phyloP scores from a whole-genome alignment of 768 basidiomycete genomes.

The Pleurotus tuber-regium region DNA sequence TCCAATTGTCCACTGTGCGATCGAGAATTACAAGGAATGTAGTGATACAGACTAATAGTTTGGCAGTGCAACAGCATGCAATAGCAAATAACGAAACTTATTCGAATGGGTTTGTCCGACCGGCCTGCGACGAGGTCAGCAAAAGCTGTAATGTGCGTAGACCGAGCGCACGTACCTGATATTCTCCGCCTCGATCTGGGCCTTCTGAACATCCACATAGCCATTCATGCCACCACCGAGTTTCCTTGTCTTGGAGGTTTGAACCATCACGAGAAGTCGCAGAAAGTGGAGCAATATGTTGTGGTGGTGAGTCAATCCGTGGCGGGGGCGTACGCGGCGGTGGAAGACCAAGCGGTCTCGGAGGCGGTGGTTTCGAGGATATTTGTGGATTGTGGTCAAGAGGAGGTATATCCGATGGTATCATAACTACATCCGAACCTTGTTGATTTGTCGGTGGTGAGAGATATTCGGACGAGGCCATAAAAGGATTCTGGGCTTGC shows the following conservation, averaged over 20 bases:
- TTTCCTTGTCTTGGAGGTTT: conserved; percentile 33
- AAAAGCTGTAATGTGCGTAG: neutral
- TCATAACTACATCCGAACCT: neutral
- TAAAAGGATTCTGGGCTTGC: neutral
- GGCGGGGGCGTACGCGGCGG: conserved; percentile 57
- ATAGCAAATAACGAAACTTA: conserved; percentile 20
- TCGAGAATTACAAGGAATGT: neutral
- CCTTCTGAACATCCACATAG: conserved; percentile 78
- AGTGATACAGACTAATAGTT: conserved; percentile 4
- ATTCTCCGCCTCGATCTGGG: conserved; percentile 67
- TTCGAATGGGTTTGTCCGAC: conserved; percentile 68
- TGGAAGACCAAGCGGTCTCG: conserved; percentile 61
- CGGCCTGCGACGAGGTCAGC: conserved; percentile 45
- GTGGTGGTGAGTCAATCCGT: conserved; percentile 35
- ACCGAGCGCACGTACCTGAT: conserved; percentile 50
- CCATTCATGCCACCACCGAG: conserved; percentile 86
- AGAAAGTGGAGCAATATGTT: conserved; percentile 29
- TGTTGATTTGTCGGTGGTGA: neutral
- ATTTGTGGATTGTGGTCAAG: conserved; percentile 14
- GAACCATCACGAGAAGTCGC: conserved; percentile 18
- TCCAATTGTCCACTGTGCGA: neutral
- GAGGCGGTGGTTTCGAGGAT: conserved; percentile 38
- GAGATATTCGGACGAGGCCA: neutral
- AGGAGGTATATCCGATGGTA: neutral
- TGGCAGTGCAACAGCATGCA: neutral